phyloP scores from a whole-genome alignment of 441 rosid species.

The Euphorbia schlechtendalii region DNA sequence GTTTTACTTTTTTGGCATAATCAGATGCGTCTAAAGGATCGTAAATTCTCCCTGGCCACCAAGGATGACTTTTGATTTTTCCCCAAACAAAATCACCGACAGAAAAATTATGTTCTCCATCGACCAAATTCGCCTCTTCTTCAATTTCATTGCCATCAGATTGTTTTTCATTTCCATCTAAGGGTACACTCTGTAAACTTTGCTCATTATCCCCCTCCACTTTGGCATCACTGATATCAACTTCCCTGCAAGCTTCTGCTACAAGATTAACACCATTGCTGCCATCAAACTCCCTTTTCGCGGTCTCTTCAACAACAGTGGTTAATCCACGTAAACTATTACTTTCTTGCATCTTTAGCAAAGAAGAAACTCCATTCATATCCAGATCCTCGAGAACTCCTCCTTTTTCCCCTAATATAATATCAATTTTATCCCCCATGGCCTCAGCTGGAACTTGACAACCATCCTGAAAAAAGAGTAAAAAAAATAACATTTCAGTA shows the following conservation, averaged over 20 bases:
- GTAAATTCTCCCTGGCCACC: conserved; percentile 91
- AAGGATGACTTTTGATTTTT: conserved; percentile 61
- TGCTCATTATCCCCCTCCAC: conserved; percentile 6
- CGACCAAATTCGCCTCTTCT: conserved; percentile 19
- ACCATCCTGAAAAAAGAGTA: too few species aligned
- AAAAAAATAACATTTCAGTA: too few species aligned
- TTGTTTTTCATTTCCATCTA: conserved; percentile 10
- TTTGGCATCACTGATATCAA: conserved; percentile 1
- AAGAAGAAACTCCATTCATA: conserved; percentile 52
- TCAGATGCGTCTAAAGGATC: conserved; percentile 61
- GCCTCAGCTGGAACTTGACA: conserved; percentile 1
- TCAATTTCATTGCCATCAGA: conserved; percentile 23
- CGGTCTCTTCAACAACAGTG: conserved; percentile 21
- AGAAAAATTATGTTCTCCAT: conserved; percentile 34
- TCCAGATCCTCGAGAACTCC: conserved; percentile 42
- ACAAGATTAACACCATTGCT: conserved; percentile 18
- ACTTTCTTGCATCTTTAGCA: conserved; percentile 40
- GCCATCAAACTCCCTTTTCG: conserved; percentile 6
- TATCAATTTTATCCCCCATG: background rate
- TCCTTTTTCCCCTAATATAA: conserved; percentile 10
- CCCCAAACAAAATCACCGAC: conserved; percentile 91
- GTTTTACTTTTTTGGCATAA: conserved; percentile 45
- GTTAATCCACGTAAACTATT: conserved; percentile 23
- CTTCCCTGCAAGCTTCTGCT: conserved; percentile 17
- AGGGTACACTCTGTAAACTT: background rate